Percentiles rank a stretch among this genome's conserved stretches.
Evolutionary conservation across 768 basidiomycete species (phyloP).

Genomic region (Tubosaeta sp.): DNA sequence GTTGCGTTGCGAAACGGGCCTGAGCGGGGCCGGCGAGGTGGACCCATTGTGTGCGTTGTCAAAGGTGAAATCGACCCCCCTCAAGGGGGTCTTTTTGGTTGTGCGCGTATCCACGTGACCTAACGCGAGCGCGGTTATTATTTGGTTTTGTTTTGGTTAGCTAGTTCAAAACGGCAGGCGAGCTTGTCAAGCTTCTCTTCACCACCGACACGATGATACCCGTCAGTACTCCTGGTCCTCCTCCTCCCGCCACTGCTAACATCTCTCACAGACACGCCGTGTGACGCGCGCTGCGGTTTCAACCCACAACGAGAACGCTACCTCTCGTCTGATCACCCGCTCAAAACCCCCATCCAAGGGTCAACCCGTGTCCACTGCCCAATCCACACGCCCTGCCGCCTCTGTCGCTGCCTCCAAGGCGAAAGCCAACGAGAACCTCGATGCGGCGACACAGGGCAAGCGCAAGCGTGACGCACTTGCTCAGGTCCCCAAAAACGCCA

Average conservation of each 20-base stretch:
- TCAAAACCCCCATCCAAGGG: slow-evolving; percentile 49
- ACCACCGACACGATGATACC: slow-evolving; percentile 37
- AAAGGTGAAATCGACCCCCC: slow-evolving; percentile 14
- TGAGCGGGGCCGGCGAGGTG: slow-evolving; percentile 30
- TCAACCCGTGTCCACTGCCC: slow-evolving; percentile 33
- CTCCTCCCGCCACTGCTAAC: neutral
- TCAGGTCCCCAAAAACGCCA: slow-evolving; percentile 60
- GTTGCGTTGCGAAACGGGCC: slow-evolving; percentile 23
- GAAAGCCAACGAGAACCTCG: slow-evolving; percentile 36
- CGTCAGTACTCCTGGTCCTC: slow-evolving; percentile 26
- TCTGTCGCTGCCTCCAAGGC: slow-evolving; percentile 36
- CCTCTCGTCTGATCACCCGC: slow-evolving; percentile 59
- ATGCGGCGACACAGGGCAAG: slow-evolving; percentile 51
- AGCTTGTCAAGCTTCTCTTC: slow-evolving; percentile 31
- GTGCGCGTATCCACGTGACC: slow-evolving; percentile 26
- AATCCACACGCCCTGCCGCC: slow-evolving; percentile 39
- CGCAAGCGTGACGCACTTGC: slow-evolving; percentile 73
- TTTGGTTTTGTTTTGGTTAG: slow-evolving; percentile 35
- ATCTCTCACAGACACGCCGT: slow-evolving; percentile 53
- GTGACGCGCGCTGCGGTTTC: slow-evolving; percentile 53
- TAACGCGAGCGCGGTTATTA: slow-evolving; percentile 35
- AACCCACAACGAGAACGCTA: slow-evolving; percentile 64
- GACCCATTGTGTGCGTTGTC: slow-evolving; percentile 14
- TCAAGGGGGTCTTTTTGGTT: slow-evolving; percentile 12
- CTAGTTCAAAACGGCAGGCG: slow-evolving; percentile 34